Evolutionary conservation across 495 filamentous ascomycete species (phyloP).

Genomic region (Penicillium odoratum): DNA sequence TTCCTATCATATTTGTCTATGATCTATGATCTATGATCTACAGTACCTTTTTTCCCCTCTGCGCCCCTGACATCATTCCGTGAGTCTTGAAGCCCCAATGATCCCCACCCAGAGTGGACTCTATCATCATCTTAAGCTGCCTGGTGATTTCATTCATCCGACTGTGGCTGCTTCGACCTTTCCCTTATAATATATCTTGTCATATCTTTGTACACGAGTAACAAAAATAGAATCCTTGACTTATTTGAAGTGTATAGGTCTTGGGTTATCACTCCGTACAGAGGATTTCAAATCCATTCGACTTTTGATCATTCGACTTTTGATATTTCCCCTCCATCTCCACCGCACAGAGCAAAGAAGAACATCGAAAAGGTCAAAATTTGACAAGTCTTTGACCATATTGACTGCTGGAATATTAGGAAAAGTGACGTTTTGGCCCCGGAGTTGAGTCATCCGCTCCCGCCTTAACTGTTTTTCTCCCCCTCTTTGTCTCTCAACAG

Average conservation of each 20-base stretch:
- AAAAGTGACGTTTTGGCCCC: constrained; percentile 20
- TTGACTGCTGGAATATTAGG: background rate
- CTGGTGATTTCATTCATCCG: constrained; percentile 19
- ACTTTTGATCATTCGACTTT: background rate
- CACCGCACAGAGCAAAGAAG: background rate
- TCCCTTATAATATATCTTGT: background rate
- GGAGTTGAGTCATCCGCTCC: constrained; percentile 28
- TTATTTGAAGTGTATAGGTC: background rate
- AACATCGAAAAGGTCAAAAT: background rate
- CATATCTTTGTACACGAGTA: background rate
- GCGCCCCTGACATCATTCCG: constrained; percentile 17
- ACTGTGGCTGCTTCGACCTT: constrained; percentile 1
- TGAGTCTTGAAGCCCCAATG: constrained; percentile 8
- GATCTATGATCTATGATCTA: background rate
- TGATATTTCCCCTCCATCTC: background rate
- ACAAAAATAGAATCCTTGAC: background rate
- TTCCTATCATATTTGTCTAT: background rate
- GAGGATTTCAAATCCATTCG: no score
- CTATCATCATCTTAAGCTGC: constrained; percentile 10
- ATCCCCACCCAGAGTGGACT: constrained; percentile 20
- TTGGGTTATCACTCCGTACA: background rate
- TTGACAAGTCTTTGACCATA: background rate
- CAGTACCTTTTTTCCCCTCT: background rate
- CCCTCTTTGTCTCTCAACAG: constrained; percentile 12
- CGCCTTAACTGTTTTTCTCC: constrained; percentile 12